These are phyloP conservation scores for Boletus coffeatus DNA, from an alignment of 1,284 basidiomycete genomes.

Conservation along the genomic window DNA sequence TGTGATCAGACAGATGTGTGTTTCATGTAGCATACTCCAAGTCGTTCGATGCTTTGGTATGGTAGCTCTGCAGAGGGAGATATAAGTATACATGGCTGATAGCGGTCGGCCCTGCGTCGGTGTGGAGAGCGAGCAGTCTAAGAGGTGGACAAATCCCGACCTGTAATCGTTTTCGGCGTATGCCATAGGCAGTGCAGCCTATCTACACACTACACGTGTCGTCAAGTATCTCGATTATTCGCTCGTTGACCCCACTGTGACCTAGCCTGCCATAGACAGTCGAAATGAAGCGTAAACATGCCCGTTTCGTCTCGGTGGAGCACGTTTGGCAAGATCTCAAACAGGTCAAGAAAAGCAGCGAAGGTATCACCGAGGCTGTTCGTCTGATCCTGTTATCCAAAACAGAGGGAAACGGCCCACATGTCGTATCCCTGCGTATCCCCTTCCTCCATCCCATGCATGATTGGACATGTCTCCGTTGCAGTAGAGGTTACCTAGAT, in stretches of 20 bases:
- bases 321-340: background rate
- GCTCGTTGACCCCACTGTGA: too few relatives aligned
- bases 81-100: background rate
- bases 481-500: background rate
- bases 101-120: background rate
- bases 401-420: background rate
- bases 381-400: background rate
- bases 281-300: too few relatives aligned
- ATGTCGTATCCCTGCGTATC: background rate
- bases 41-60: too few relatives aligned
- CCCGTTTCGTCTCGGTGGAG: background rate
- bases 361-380: background rate
- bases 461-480: background rate
- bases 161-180: background rate
- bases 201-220: too few relatives aligned
- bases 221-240: too few relatives aligned
- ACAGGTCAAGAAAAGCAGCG: background rate
- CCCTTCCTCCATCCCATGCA: background rate
- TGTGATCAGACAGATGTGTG: too few relatives aligned
- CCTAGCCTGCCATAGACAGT: too few relatives aligned
- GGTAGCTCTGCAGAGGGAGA: background rate
- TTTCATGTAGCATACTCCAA: too few relatives aligned
- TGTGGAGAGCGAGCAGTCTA: background rate
- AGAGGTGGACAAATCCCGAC: background rate
- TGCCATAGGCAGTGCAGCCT: too few relatives aligned